Evolutionary conservation across 495 filamentous ascomycete genomes (phyloP), one percentile per base, ranked within the genome.

Genomic region (Podospora bellae-mahoneyi): DNA sequence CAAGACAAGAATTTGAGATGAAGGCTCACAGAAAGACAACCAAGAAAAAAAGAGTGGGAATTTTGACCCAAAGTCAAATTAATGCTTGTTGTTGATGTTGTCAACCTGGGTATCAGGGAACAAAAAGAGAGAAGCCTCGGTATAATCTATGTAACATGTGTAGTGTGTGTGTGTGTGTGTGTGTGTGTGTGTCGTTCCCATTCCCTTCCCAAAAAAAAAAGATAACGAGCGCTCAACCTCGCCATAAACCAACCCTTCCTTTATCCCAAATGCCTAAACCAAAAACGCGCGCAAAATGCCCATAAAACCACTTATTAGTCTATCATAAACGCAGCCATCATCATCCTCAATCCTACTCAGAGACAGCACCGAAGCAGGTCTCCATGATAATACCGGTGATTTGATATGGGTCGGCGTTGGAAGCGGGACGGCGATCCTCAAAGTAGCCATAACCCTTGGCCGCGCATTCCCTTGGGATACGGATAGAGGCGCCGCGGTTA

Each of bases 361-460:
- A 48, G 15, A 67, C 64, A 66, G 54, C 66, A 20, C 56, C 64
- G 48, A 71, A 69, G 53, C 27, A 70, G 54, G 75, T 75, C 72
- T 77, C 74, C 75, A 77, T 76, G 16, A 78, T 73, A 68, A 78
- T 76, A 66, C 76, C 76, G 7, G 75, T 77, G 60, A 78, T 74
- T 60, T 69, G 94, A 84, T 99, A 99, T 28, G 95, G 95, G 82
- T 96, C 93, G 70, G 89, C 95, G 78, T 99, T 99, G 76, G 90
- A 94, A 58, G 95, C 95, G 59, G 95, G 95, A 73, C 95, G 86
- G 77, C 95, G 89, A 74, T 99, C 95, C 85, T 99, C 95, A 71
- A 99, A 97, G 87, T 99, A 99, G 72, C 95, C 95, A 83, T 92
- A 96, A 80, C 93, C 93, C 79, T 97, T 93, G 79, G 92, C 92